Base-by-base conservation (phyloP, 139 green algal genomes). In the Chlorella sp. region DNA sequence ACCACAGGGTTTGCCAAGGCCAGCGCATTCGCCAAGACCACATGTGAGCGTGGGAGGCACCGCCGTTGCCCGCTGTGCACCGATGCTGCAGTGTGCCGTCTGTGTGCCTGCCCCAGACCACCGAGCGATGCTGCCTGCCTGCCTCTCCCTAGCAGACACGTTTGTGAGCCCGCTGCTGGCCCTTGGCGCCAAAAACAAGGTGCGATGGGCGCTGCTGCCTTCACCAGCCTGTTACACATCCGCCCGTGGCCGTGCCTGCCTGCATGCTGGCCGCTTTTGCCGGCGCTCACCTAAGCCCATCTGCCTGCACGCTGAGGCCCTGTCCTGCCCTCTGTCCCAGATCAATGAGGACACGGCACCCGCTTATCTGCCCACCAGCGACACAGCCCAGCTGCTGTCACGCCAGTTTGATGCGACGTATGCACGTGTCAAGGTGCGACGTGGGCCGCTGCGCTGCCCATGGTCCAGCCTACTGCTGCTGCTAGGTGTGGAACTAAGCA, bases 161-260 rank as follows among this genome's bases (percentile, higher is more conserved):
- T 96, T 93, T 78, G 91, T 91, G 0, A 55, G 38, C 2, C 88
- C 92, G 4, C 70, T 96, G 20, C 41, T 96, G 20, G 13, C 86
- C 16, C 70, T 86, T 28, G 92, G 91, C 11, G 76, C 65, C 3
- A 34, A 38, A 1, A 47, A 47, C 21, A 55, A 79, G 67, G 47
- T 72, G 67, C 23, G 47, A 9, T 25, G 44, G 25, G 15, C 63
- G 51, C 51, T 23, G 51, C 44, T 51, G 44, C 44, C 44, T 51
- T 16, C 51, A 56, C 9, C 16, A n/a, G n/a, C n/a, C n/a, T n/a
- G n/a, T n/a, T n/a, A n/a, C n/a, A n/a, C n/a, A n/a, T n/a, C n/a
- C n/a, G n/a, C n/a, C n/a, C n/a, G n/a, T n/a, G 23, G 55, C 32
- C 28, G 3, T 36, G 74, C 20, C 2, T 21, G 30, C 4, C 56